phyloP scores from a whole-genome alignment of 306 rosid genomes.

The Citrullus mucosospermus region DNA sequence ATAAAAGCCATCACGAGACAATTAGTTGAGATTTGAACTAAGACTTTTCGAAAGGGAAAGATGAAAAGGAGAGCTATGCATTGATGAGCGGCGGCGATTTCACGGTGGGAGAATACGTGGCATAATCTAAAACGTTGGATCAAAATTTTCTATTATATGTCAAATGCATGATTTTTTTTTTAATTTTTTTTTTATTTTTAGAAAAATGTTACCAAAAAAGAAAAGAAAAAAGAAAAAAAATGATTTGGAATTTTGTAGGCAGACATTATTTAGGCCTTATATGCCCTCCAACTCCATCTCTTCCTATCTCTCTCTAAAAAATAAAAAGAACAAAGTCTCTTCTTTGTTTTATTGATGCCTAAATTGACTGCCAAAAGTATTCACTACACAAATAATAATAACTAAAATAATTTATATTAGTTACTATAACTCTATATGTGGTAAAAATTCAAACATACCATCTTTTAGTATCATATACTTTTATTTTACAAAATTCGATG shows the following conservation, averaged over 20 bases:
- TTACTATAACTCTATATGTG: no score
- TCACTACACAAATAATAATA: background rate
- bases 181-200: background rate
- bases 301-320: background rate
- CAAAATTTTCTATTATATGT: background rate
- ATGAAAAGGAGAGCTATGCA: background rate
- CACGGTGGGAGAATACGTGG: background rate
- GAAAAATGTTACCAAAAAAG: background rate
- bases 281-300: background rate
- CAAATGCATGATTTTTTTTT: background rate
- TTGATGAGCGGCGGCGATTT: constrained; percentile 1
- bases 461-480: no score
- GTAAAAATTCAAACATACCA: no score
- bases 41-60: background rate
- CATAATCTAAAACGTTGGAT: background rate
- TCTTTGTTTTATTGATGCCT: background rate
- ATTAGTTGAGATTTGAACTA: background rate
- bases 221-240: background rate
- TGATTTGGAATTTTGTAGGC: background rate
- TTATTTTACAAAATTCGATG: no score
- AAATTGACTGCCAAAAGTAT: background rate
- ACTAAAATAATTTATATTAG: no score
- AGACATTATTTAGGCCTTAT: background rate
- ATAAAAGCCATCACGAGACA: background rate
- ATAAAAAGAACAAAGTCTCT: background rate